Evolutionary conservation across 345 rosid species (phyloP).

Genomic region (Acer campestre): DNA sequence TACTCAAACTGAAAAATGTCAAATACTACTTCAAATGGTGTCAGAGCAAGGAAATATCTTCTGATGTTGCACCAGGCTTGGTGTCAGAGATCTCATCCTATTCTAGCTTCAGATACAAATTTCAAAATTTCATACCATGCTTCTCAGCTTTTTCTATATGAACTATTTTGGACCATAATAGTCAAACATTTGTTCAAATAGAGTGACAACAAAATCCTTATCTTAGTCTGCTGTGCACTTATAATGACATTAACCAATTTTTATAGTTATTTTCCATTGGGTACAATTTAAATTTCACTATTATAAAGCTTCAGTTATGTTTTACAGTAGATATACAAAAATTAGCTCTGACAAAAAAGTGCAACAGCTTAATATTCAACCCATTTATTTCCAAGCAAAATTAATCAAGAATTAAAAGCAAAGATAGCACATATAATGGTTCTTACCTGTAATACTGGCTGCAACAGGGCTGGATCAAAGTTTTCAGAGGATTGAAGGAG

Average conservation of each 20-base stretch:
- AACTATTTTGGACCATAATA: neutral
- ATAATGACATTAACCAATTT: neutral
- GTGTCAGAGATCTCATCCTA: neutral
- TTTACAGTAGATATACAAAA: neutral
- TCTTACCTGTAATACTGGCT: slow-evolving; percentile 78
- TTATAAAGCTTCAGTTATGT: neutral
- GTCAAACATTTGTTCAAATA: neutral
- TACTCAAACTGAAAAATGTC: neutral
- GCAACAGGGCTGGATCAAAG: slow-evolving; percentile 81
- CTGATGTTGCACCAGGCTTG: neutral
- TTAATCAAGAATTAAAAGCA: neutral
- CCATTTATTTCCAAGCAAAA: neutral
- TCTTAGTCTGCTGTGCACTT: neutral
- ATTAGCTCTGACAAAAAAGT: neutral
- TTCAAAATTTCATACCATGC: neutral
- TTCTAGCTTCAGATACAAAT: neutral
- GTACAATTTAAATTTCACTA: neutral
- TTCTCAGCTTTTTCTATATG: neutral
- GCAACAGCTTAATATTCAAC: neutral
- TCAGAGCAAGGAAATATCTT: neutral
- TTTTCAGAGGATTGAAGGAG: slow-evolving; percentile 69
- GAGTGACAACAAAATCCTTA: neutral
- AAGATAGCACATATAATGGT: slow-evolving; percentile 1
- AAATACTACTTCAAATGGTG: neutral
- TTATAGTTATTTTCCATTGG: neutral